A percentile compares a stretch with the other conserved stretches of the same genome.
Conservation (phyloP, 176 grass and related monocot genomes). For the Avena eriantha region DNA sequence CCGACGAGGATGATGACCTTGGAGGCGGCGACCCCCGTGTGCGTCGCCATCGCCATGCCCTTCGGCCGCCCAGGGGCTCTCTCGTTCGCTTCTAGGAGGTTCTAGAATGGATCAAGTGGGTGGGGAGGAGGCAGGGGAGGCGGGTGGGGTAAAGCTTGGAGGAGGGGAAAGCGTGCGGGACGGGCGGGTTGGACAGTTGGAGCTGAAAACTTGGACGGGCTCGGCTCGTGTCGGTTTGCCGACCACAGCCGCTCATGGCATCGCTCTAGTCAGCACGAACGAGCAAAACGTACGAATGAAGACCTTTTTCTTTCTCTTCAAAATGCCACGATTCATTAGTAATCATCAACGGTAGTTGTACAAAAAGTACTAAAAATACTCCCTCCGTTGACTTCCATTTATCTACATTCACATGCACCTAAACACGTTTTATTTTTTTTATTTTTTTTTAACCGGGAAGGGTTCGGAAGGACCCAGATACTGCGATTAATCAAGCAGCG, state of each 20-base stretch:
- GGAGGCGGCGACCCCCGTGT: constrained; percentile 75
- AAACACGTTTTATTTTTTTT: no score
- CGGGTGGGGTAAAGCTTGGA: neutral
- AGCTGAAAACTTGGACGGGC: neutral
- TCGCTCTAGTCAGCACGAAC: neutral
- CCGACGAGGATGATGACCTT: constrained; percentile 91
- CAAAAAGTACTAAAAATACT: no score
- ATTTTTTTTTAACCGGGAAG: no score
- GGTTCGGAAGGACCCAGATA: no score
- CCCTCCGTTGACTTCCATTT: no score
- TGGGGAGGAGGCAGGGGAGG: neutral
- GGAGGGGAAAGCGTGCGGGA: constrained; percentile 39
- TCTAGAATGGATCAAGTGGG: constrained; percentile 20
- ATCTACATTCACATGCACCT: no score
- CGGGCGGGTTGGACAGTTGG: neutral
- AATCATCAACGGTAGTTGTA: no score
- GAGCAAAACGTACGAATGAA: neutral
- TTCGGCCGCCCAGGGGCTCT: constrained; percentile 15
- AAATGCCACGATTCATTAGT: no score
- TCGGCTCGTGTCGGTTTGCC: neutral
- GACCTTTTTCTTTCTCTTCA: no score
- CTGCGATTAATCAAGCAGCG: no score
- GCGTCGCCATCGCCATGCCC: constrained; percentile 92
- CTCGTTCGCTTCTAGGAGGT: constrained; percentile 22
- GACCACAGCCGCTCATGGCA: neutral